A percentile compares a stretch with the other conserved stretches of the same genome.
Evolutionary conservation across 2,329 filamentous ascomycete species (phyloP).

Genomic region (Sclerotinia glacialis): DNA sequence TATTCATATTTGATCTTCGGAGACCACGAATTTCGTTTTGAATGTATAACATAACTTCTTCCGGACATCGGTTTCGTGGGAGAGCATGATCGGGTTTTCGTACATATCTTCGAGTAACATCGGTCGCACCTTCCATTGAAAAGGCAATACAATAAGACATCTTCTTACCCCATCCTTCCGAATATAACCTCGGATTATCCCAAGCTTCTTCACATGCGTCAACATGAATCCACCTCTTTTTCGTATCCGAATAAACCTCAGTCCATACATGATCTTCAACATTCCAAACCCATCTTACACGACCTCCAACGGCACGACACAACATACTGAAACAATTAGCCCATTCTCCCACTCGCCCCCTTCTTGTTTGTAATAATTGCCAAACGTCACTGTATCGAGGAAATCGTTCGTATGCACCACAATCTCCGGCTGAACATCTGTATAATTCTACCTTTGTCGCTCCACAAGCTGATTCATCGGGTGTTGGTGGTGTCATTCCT

Average conservation of each 20-base stretch:
- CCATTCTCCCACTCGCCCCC: conserved; percentile 91
- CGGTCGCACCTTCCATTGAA: conserved; percentile 76
- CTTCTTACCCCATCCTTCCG: conserved; percentile 93
- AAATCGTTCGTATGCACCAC: conserved; percentile 80
- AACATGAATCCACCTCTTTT: conserved; percentile 93
- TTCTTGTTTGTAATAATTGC: conserved; percentile 79
- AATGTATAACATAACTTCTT: conserved; percentile 87
- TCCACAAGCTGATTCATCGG: conserved; percentile 85
- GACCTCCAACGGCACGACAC: conserved; percentile 84
- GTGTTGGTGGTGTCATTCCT: conserved; percentile 79
- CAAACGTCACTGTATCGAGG: conserved; percentile 95
- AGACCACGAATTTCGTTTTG: conserved; percentile 86
- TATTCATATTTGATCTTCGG: conserved; percentile 78
- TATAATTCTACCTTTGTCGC: conserved; percentile 88
- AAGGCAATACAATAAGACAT: conserved; percentile 98
- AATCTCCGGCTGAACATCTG: conserved; percentile 73
- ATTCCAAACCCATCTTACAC: conserved; percentile 98
- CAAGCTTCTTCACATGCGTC: conserved; percentile 92
- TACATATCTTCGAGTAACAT: conserved; percentile 65
- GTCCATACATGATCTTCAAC: conserved; percentile 97
- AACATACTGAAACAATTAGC: conserved; percentile 99
- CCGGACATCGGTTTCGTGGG: conserved; percentile 76
- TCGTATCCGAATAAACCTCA: conserved; percentile 92
- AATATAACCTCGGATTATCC: conserved; percentile 90
- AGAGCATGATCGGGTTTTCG: conserved; percentile 69